Conservation (phyloP, 768 basidiomycete species). For the Suillus fuscotomentosus region DNA sequence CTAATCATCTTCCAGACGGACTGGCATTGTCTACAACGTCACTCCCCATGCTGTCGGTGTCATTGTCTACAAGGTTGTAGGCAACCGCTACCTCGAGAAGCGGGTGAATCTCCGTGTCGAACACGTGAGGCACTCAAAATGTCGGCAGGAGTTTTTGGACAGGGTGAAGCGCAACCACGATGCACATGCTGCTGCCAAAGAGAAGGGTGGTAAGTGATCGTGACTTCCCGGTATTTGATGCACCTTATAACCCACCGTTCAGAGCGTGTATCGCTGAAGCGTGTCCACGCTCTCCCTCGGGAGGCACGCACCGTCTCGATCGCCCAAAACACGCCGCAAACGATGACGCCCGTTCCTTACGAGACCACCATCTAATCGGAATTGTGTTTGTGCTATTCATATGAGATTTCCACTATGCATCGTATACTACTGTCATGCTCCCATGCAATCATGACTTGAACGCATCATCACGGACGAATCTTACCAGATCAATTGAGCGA, state of each 20-base stretch:
- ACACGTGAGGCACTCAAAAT: conserved; percentile 95
- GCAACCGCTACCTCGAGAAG: conserved; percentile 99
- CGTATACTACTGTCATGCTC: conserved; percentile 15
- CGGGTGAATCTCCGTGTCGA: conserved; percentile 97
- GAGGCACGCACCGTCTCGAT: conserved; percentile 73
- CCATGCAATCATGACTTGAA: conserved; percentile 23
- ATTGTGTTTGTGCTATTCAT: conserved; percentile 7
- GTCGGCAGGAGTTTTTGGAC: conserved; percentile 96
- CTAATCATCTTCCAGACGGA: conserved; percentile 59
- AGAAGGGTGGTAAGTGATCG: conserved; percentile 67
- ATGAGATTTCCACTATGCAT: conserved; percentile 15
- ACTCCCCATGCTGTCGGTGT: conserved; percentile 93
- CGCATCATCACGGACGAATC: not conserved
- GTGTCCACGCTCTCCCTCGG: conserved; percentile 81
- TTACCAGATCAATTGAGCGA: not conserved
- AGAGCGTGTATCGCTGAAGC: conserved; percentile 86
- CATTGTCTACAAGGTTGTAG: conserved; percentile 97
- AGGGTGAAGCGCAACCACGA: conserved; percentile 91
- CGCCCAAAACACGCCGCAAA: conserved; percentile 81
- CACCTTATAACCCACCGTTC: conserved; percentile 7
- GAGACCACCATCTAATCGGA: conserved; percentile 87
- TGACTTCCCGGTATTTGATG: not conserved
- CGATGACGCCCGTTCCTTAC: conserved; percentile 90
- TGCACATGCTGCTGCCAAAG: conserved; percentile 82
- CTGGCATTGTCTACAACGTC: conserved; percentile 98